Base-by-base conservation (phyloP, 1,139 yeast species). In the Yamadazyma atlantica region DNA sequence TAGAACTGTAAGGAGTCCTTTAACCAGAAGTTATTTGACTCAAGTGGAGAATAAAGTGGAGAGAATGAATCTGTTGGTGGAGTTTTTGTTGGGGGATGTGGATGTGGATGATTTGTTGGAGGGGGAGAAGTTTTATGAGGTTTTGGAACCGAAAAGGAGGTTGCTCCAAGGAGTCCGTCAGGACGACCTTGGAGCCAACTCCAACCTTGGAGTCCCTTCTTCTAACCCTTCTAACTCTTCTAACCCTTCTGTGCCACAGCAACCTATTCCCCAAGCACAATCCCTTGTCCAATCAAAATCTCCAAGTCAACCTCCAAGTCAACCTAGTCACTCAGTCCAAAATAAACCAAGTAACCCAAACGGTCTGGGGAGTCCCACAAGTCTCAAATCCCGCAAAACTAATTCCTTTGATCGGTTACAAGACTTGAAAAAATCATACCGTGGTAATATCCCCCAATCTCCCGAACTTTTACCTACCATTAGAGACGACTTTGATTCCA, bases 1-100 rank as follows among this genome's bases (percentile, higher is more conserved):
- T 11, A 69, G 85, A 44, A 75, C 84, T 2, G 82, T 84, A 23
- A 66, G 96, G 42, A 80, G 90, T 6, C 96, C 96, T 0, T 65
- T 87, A 43, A 87, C 96, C 0, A 68, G 96, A 49, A 88, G 85
- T 14, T 85, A 84, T 62, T 66, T 87, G 46, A 86, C 95, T 9
- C 76, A 76, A 39, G 89, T 87, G 30, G 96, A 87, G 58, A 75
- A 70, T 42, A 66, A 82, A 43, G 82, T 82, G 12, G 63, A 69
- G 36, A 69, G 65, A 29, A 63, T 85, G 46, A 86, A 84, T 50
- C 60, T 62, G 24, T 53, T 86, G 30, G 53, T 87, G 17, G 58
- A 64, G 33, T 69, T 48, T 44, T 55, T 71, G 35, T 51, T 71
- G 40, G 70, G 74, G 4, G 44, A 45, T 15, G 40, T 44, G 25